Base-by-base conservation (phyloP, 2,329 filamentous ascomycete genomes). In the Orbilia ellipsospora region DNA sequence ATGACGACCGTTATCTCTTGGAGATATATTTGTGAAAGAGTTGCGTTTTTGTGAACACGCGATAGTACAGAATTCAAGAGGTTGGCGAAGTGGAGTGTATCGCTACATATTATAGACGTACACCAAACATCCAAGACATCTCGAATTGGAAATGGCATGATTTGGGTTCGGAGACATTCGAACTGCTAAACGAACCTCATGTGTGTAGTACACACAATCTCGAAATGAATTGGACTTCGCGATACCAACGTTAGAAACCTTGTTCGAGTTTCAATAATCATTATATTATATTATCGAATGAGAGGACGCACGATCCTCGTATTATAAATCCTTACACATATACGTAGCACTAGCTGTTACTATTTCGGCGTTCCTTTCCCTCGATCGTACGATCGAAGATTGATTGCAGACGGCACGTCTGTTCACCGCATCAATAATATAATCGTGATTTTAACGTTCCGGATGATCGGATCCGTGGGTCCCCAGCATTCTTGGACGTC, bases 1-100 rank as follows among this genome's bases (percentile, higher is more conserved):
- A 61, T 26, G 52, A 31, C 15, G 26, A 48, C 72, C 72, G 64
- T 69, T 69, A 69, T 69, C 64, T 69, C 57, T 69, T 75, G 72
- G 72, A 69, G 60, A 42, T 54, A 54, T 68, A 26, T 40, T 57
- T 6, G 23, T 57, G 63, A 48, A 52, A 26, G n/a, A 44, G 23
- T 42, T 63, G 63, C 62, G 36, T 66, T 52, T 65, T 61, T 36
- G 31, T 10, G 52, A 64, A 72, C 23, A 23, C 2, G 2, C 23
- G 23, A 23, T 23, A 23, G 23, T 23, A 23, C 23, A 36, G 31
- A 36, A 36, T 36, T 36, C 31, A 36, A 36, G 31, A 36, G 31
- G 31, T 10, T 36, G 31, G 31, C 31, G 42, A 65, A 20, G 50
- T 54, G 54, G 57, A 45, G 36, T 57, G 63, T 66, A 60, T 45